Evolutionary conservation across 2,329 filamentous ascomycete species (phyloP), one percentile per base, ranked within the genome.

Genomic region (Aureobasidium sp.): DNA sequence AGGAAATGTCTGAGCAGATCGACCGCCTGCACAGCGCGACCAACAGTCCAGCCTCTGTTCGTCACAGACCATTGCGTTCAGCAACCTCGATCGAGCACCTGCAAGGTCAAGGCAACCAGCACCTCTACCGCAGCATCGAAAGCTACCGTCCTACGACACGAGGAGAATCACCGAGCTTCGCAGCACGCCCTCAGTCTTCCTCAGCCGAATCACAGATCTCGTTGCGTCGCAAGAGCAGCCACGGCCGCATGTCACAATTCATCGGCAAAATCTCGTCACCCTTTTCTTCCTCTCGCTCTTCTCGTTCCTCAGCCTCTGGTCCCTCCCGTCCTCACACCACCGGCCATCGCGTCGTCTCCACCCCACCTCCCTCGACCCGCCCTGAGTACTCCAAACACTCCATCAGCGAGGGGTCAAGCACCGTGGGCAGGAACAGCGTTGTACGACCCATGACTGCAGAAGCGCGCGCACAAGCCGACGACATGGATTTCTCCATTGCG

Each of bases 1-100:
- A 75, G 62, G 64, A 70, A 26, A 69, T 70, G 51, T 70, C 69
- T 15, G 66, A 65, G 10, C 64, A 67, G 53, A 64, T 71, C 2
- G 68, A 72, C 53, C 66, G 64, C 29, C 55, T 64, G 23, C 64
- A 62, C 47, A 69, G 65, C 53, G 51, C 61, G 10, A n/a, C 27
- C 32, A 46, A 53, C 13, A 57, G 51, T 36, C 61, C 61, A 5
- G 50, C 53, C 7, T 56, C 61, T n/a, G 27, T 34, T 8, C 50
- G 50, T 23, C 59, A 48, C 12, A 26, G 15, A 15, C 39, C 57
- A 5, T 6, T 60, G 9, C 57, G 57, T 9, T 20, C 57, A 7
- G 1, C 12, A 17, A 51, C 42, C 13, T 60, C 57, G 1, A 36
- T n/a, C 46, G 46, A 51, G 5, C 26, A 60, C 12, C 20, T 60